Evolutionary conservation across 2,329 filamentous ascomycete genomes (phyloP).

Genomic region (Penicillium fuscoglaucum): DNA sequence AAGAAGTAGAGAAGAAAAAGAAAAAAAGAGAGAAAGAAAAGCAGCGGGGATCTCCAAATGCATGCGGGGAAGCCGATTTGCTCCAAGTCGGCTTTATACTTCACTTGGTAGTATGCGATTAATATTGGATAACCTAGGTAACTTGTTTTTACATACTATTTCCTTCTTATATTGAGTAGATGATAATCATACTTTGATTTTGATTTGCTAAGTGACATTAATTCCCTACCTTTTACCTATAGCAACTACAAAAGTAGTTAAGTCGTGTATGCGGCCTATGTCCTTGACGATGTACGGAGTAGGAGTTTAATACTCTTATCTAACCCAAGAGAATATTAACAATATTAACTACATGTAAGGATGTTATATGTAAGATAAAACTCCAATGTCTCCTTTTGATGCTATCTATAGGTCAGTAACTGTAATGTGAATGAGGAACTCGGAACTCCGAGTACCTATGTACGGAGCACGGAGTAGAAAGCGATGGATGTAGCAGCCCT

Average conservation of each 20-base stretch:
- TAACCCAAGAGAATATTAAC: too few relatives aligned
- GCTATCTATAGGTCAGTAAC: too few relatives aligned
- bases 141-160: neutral
- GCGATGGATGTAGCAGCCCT: neutral
- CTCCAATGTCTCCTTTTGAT: too few relatives aligned
- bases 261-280: too few relatives aligned
- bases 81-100: conserved; percentile 12
- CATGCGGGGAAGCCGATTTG: conserved; percentile 11
- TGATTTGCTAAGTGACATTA: neutral
- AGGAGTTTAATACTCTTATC: too few relatives aligned
- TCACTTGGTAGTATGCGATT: too few relatives aligned
- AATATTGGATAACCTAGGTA: too few relatives aligned
- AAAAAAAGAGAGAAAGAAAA: neutral
- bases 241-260: neutral
- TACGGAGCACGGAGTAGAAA: neutral
- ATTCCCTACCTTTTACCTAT: neutral
- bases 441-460: neutral
- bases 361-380: too few relatives aligned
- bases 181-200: neutral
- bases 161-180: neutral
- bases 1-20: too few relatives aligned
- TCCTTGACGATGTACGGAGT: too few relatives aligned
- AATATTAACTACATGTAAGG: too few relatives aligned
- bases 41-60: conserved; percentile 6
- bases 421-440: neutral